phyloP scores from a whole-genome alignment of 1,284 basidiomycete genomes.

The Sanghuangporus baumii region DNA sequence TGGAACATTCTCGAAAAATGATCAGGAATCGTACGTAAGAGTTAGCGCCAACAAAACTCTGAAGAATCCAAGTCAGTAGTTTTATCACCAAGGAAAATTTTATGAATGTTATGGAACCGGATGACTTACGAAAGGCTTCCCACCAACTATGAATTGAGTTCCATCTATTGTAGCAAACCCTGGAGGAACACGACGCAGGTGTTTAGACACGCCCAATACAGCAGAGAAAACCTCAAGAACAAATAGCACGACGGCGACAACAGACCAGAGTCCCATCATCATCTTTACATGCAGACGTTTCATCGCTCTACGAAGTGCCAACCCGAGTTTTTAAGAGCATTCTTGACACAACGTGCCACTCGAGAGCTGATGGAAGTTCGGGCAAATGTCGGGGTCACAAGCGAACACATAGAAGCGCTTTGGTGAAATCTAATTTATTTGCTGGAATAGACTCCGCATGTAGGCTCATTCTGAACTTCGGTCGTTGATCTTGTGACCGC shows the following conservation, averaged over 20 bases:
- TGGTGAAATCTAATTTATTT: neutral
- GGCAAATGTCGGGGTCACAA: neutral
- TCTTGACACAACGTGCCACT: neutral
- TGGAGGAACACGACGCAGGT: constrained; percentile 11
- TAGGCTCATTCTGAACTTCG: neutral
- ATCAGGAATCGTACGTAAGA: constrained; percentile 28
- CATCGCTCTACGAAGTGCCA: neutral
- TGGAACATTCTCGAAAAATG: neutral
- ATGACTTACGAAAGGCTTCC: constrained; percentile 39
- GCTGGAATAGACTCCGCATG: neutral
- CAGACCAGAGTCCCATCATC: neutral
- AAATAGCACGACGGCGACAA: neutral
- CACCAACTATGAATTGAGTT: constrained; percentile 38
- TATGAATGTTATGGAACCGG: neutral
- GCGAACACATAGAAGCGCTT: neutral
- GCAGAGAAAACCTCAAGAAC: neutral
- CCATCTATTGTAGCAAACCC: constrained; percentile 43
- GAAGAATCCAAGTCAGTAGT: neutral
- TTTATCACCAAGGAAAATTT: neutral
- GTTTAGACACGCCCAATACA: neutral
- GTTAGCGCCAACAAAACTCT: constrained; percentile 38
- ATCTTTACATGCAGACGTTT: neutral
- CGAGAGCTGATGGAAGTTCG: neutral
- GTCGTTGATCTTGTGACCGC: neutral
- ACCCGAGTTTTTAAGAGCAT: neutral